A percentile compares a stretch with the other conserved stretches of the same genome.
Evolutionary conservation across 208 protist genomes (phyloP).

Genomic region (Trypanosoma caninum): DNA sequence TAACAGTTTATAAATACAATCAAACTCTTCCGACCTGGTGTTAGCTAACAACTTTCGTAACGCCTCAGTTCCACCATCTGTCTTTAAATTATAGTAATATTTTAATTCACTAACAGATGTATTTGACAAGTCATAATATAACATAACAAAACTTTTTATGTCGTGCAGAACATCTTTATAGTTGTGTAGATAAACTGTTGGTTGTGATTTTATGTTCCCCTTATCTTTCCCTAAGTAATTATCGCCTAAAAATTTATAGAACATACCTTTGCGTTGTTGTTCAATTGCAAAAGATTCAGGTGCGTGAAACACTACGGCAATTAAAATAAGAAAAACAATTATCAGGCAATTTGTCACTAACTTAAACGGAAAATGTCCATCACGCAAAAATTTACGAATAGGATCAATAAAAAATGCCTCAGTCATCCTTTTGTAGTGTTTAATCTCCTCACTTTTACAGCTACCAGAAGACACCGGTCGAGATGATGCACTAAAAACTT

Average conservation of each 20-base stretch:
- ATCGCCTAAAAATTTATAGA: conserved; percentile 39
- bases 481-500: too few relatives aligned
- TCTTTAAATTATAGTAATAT: conserved; percentile 35
- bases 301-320: conserved; percentile 34
- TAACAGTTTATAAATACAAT: neutral
- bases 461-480: too few relatives aligned
- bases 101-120: conserved; percentile 40
- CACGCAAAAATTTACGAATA: conserved; percentile 30
- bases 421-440: conserved; percentile 22
- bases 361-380: conserved; percentile 41
- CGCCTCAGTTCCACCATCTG: neutral
- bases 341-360: conserved; percentile 40
- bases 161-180: conserved; percentile 30
- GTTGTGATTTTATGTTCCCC: conserved; percentile 42
- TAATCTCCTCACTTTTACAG: neutral
- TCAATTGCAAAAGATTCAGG: conserved; percentile 37
- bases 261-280: conserved; percentile 38
- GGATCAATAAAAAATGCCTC: conserved; percentile 48
- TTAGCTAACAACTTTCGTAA: neutral
- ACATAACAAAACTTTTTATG: conserved; percentile 40
- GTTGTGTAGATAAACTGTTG: conserved; percentile 43
- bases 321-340: conserved; percentile 30
- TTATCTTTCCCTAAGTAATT: conserved; percentile 41
- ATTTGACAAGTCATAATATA: conserved; percentile 47
- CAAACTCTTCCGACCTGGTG: neutral